Conservation (phyloP, 805 yeast species). For the Clavispora phyllophila region DNA sequence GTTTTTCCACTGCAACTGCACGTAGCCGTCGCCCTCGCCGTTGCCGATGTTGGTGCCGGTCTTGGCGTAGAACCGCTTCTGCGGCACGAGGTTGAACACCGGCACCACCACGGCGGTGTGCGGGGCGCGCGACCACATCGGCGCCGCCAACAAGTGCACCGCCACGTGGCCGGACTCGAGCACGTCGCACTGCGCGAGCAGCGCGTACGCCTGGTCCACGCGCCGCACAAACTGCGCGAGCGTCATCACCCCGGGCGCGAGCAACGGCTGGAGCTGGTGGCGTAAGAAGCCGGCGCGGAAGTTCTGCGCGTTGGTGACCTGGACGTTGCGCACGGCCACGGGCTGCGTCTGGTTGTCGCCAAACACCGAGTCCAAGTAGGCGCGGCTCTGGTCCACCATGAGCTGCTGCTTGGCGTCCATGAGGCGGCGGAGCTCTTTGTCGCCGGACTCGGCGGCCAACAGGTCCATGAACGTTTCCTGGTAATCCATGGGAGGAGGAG, state of each 20-base stretch:
- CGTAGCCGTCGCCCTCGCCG: conserved; percentile 94
- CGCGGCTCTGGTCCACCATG: conserved; percentile 28
- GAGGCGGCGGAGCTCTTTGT: conserved; percentile 22
- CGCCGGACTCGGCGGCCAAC: conserved; percentile 12
- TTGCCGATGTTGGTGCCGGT: conserved; percentile 96
- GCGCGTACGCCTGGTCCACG: conserved; percentile 41
- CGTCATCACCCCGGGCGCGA: conserved; percentile 32
- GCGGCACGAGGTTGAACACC: conserved; percentile 42
- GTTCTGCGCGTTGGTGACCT: conserved; percentile 43
- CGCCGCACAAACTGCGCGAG: conserved; percentile 34
- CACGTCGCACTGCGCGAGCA: conserved; percentile 39
- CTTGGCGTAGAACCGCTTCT: conserved; percentile 70
- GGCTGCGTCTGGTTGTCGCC: conserved; percentile 33
- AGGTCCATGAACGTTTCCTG: conserved; percentile 33
- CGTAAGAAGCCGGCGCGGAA: conserved; percentile 44
- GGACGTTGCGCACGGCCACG: conserved; percentile 39
- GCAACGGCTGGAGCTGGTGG: conserved; percentile 44
- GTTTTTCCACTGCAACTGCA: conserved; percentile 59
- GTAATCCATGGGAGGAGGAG: conserved; percentile 13
- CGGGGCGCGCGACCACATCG: conserved; percentile 5
- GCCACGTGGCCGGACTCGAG: conserved; percentile 38
- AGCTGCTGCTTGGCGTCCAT: conserved; percentile 26
- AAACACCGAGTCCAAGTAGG: conserved; percentile 31
- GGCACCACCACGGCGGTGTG: conserved; percentile 27
- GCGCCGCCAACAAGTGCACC: conserved; percentile 16